phyloP scores from a whole-genome alignment of 2,329 filamentous ascomycete species.

The Paraconiothyrium brasiliense region DNA sequence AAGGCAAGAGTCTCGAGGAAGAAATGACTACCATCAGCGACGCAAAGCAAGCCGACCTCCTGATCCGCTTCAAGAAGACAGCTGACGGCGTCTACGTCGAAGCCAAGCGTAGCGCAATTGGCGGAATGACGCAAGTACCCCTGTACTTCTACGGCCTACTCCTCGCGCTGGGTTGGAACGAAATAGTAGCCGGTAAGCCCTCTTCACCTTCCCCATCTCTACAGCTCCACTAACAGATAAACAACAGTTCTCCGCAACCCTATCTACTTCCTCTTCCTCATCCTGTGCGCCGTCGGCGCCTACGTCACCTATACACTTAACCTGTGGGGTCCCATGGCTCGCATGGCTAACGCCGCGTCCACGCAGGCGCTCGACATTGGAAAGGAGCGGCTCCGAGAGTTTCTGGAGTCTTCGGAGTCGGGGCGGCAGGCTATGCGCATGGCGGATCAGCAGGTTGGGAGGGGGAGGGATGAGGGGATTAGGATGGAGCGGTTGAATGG shows the following conservation, averaged over 20 bases:
- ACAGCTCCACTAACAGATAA: constrained; percentile 25
- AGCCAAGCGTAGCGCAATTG: constrained; percentile 95
- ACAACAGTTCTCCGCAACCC: constrained; percentile 89
- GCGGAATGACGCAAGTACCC: constrained; percentile 91
- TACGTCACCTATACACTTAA: constrained; percentile 95
- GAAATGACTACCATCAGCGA: constrained; percentile 96
- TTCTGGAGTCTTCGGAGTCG: constrained; percentile 86
- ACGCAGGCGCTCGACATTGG: constrained; percentile 88
- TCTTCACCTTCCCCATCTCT: constrained; percentile 10
- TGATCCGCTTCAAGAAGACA: constrained; percentile 96
- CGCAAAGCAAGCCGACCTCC: constrained; percentile 87
- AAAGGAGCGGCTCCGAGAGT: constrained; percentile 89
- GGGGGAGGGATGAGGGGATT: constrained; percentile 29
- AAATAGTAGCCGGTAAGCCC: constrained; percentile 86
- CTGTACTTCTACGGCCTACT: constrained; percentile 93
- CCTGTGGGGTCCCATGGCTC: constrained; percentile 92
- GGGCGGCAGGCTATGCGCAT: constrained; percentile 85
- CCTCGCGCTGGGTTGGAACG: constrained; percentile 96
- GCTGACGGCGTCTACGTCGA: constrained; percentile 98
- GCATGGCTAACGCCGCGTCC: constrained; percentile 91
- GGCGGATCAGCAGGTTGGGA: constrained; percentile 41
- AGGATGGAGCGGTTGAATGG: constrained; percentile 53
- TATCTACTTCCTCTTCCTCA: constrained; percentile 87
- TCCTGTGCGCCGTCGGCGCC: constrained; percentile 77
- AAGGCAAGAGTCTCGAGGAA: constrained; percentile 92